Percentiles rank a stretch among this genome's conserved stretches.
Evolutionary conservation across 2,329 filamentous ascomycete species (phyloP).

Genomic region (Aspergillus tamarii): DNA sequence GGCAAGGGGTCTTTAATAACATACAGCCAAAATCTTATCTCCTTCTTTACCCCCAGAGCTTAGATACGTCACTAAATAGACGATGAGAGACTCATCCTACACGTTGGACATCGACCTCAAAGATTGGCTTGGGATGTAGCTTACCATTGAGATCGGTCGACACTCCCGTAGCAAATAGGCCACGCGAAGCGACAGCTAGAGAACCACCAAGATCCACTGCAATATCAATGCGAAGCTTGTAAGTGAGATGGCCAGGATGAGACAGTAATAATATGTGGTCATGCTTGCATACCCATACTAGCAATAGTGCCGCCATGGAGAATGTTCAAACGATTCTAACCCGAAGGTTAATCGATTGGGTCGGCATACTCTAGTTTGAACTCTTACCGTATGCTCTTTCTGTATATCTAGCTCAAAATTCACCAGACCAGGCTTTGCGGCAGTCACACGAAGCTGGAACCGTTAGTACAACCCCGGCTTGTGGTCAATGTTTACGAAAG

Average conservation of each 20-base stretch:
- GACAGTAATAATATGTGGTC: neutral
- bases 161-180: constrained; percentile 67
- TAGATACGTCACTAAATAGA: constrained; percentile 61
- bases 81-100: constrained; percentile 1
- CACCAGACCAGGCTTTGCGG: constrained; percentile 63
- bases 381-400: constrained; percentile 65
- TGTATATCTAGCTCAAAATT: constrained; percentile 67
- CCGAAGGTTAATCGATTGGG: constrained; percentile 12
- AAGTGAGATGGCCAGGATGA: neutral
- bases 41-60: constrained; percentile 66
- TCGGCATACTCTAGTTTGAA: neutral
- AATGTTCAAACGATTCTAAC: constrained; percentile 65
- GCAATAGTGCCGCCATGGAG: constrained; percentile 71
- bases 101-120: neutral
- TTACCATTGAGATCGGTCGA: constrained; percentile 66
- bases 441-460: constrained; percentile 61
- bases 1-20: constrained; percentile 21
- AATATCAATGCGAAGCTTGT: neutral
- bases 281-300: constrained; percentile 52
- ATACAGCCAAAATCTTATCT: constrained; percentile 58
- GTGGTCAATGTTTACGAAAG: constrained; percentile 2
- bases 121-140: constrained; percentile 4
- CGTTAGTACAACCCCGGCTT: neutral
- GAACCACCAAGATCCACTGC: constrained; percentile 68
- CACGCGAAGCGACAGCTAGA: constrained; percentile 66